Percentiles rank a stretch among this genome's conserved stretches.
phyloP scores from a whole-genome alignment of 1,284 basidiomycete species.

The Ganoderma resinaceum region DNA sequence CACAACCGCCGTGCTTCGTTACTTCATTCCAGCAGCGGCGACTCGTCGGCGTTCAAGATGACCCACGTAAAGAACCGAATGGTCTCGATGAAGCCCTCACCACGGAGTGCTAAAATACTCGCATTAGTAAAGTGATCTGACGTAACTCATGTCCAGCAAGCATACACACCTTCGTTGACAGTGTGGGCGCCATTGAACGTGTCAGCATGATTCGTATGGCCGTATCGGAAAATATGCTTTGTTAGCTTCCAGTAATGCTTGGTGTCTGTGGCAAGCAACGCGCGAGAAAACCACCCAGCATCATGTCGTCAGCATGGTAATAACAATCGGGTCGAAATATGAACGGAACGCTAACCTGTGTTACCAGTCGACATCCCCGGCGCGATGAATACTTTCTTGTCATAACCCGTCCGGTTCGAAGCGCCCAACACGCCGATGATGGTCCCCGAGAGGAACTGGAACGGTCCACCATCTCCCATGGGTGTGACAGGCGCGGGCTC shows the following conservation, averaged over 20 bases:
- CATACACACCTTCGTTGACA: conserved; percentile 48
- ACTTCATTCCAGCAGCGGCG: conserved; percentile 22
- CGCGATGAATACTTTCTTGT: conserved; percentile 38
- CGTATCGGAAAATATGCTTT: conserved; percentile 56
- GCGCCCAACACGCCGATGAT: conserved; percentile 50
- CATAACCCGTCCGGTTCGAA: conserved; percentile 41
- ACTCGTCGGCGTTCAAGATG: conserved; percentile 56
- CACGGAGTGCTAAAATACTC: conserved; percentile 42
- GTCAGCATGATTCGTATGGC: conserved; percentile 42
- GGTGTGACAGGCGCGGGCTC: conserved; percentile 65
- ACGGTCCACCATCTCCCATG: conserved; percentile 51
- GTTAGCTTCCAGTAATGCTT: conserved; percentile 57
- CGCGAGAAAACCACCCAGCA: background rate
- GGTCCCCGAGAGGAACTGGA: conserved; percentile 55
- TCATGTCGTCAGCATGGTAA: background rate
- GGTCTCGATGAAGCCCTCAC: conserved; percentile 50
- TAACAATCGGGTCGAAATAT: background rate
- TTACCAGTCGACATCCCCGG: conserved; percentile 35
- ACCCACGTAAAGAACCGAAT: conserved; percentile 54
- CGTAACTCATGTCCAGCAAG: background rate
- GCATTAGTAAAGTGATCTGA: background rate
- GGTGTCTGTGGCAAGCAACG: conserved; percentile 45
- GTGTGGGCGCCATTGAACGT: conserved; percentile 61
- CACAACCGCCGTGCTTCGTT: background rate
- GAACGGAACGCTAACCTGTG: conserved; percentile 20